Base-by-base conservation (phyloP, 257 asterid genomes). In the Solanum ossicruentum region DNA sequence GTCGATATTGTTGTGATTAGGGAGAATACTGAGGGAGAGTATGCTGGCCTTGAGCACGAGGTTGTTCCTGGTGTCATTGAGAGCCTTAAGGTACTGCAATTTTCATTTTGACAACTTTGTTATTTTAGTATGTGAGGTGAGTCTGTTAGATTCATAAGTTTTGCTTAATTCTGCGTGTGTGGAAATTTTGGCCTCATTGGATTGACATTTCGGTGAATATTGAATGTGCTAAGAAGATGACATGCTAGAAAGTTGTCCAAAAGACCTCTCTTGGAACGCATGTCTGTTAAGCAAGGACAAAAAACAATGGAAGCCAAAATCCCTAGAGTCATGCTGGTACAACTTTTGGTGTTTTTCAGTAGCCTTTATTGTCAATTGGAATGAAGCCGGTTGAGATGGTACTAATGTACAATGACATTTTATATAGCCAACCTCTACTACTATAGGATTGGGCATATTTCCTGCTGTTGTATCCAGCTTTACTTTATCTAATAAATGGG, bases 31-130 rank as follows among this genome's bases (percentile, higher is more conserved):
- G 99, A 97, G 89, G 99, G 99, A 12, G 99, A 97, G 86, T 97
- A 97, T 85, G 88, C 98, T 1, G 99, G 99, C 15, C 97, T 97
- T 78, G 99, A 97, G 92, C 99, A 97, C 83, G 99, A 97, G 98
- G 99, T 97, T 61, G 98, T 95, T 90, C 99, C 99, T 61, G 98
- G 99, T 80, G 98, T 97, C 45, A 98, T 97, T 23, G 99, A 97
- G 85, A 97, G 99, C 93, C 93, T 97, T 77, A 97, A 97, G 98
- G 99, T 97, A 85, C 72, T 6, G 23, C 9, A 8, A 17, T 52
- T 54, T 21, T 23, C 12, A 10, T 16, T 18, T 28, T 41, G 20
- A 51, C 7, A 83, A 8, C 23, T 18, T 18, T 69, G 52, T 51
- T 23, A 39, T 13, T 21, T 73, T 73, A 21, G 41, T 47, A 12